phyloP scores from a whole-genome alignment of 2,329 filamentous ascomycete genomes.

The Aspergillus ustus region DNA sequence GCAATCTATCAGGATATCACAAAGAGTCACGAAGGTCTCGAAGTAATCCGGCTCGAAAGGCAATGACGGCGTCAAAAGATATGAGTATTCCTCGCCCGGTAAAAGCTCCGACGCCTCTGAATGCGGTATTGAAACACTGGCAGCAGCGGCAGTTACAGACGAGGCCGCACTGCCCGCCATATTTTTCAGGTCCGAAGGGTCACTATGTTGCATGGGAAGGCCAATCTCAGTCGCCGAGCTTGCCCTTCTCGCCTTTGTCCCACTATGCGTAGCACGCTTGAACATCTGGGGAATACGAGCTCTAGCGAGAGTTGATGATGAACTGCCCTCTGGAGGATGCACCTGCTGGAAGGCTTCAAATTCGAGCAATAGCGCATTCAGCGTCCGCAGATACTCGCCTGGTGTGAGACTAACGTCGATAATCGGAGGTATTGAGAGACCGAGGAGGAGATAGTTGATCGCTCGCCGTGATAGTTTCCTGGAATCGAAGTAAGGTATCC shows the following conservation, averaged over 20 bases:
- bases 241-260: conserved; percentile 61
- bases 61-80: conserved; percentile 86
- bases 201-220: conserved; percentile 55
- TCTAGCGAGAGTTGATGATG: conserved; percentile 71
- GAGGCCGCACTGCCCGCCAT: conserved; percentile 47
- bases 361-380: conserved; percentile 84
- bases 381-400: conserved; percentile 81
- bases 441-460: conserved; percentile 90
- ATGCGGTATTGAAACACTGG: conserved; percentile 43
- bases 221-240: conserved; percentile 66
- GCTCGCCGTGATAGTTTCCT: conserved; percentile 86
- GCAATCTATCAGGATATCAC: conserved; percentile 91
- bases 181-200: conserved; percentile 54
- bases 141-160: conserved; percentile 43
- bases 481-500: conserved; percentile 83
- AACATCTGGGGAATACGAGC: conserved; percentile 85
- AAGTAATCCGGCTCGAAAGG: conserved; percentile 98
- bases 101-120: conserved; percentile 66
- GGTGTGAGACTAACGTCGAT: conserved; percentile 81
- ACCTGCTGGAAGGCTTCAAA: conserved; percentile 93
- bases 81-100: conserved; percentile 83
- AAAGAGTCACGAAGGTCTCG: conserved; percentile 93
- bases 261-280: conserved; percentile 64
- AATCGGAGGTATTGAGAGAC: conserved; percentile 85
- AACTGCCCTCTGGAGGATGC: conserved; percentile 75